Conservation (phyloP, 176 grass and related monocot species). For the Cymbopogon citratus region DNA sequence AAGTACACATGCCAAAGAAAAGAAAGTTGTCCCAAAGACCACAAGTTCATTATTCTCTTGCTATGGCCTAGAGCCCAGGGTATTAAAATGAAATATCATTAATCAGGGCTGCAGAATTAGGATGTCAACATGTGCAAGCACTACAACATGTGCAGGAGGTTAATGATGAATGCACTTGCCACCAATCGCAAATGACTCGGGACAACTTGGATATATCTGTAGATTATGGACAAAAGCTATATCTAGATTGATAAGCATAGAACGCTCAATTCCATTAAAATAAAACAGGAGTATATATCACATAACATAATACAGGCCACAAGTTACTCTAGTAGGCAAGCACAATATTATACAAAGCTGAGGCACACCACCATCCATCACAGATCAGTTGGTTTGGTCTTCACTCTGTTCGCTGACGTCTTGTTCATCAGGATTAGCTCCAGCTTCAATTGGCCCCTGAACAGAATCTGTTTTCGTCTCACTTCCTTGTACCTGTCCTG, state of each 20-base stretch:
- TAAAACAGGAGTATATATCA: constrained; percentile 14
- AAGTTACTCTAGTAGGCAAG: constrained; percentile 26
- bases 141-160: background rate
- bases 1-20: background rate
- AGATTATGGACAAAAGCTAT: constrained; percentile 42
- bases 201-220: constrained; percentile 7
- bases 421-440: background rate
- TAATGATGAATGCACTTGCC: background rate
- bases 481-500: constrained; percentile 11
- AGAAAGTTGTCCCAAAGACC: background rate
- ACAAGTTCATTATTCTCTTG: background rate
- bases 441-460: constrained; percentile 4
- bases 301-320: constrained; percentile 25
- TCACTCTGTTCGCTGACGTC: constrained; percentile 13
- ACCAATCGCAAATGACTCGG: background rate
- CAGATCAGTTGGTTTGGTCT: constrained; percentile 22
- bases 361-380: constrained; percentile 25
- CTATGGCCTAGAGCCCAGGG: background rate
- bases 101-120: background rate
- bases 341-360: constrained; percentile 12
- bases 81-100: background rate
- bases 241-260: constrained; percentile 9
- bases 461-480: background rate
- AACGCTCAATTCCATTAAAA: constrained; percentile 17
- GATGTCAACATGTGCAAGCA: background rate